Evolutionary conservation across 179 eudicot genomes (phyloP).

Genomic region (Beta corolliflora): DNA sequence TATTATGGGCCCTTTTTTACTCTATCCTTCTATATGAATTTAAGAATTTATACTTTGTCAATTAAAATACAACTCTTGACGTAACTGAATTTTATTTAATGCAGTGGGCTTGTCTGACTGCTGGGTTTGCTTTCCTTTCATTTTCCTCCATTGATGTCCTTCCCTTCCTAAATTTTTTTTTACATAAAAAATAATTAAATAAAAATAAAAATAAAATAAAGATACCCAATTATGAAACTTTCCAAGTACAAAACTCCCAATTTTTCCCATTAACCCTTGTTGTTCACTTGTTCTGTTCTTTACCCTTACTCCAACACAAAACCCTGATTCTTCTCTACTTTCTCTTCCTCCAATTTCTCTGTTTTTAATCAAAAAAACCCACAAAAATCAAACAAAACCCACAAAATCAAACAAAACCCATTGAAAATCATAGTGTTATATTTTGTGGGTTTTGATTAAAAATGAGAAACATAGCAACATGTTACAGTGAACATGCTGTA

Average conservation of each 20-base stretch:
- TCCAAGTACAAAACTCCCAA: conserved; percentile 26
- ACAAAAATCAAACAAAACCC: neutral
- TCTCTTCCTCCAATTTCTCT: neutral
- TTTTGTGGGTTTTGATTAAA: neutral
- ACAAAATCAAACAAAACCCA: conserved; percentile 3
- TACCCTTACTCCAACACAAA: conserved; percentile 20
- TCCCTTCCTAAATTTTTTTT: neutral
- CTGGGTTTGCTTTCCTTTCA: conserved; percentile 19
- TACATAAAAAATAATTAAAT: neutral
- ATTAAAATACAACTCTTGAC: neutral
- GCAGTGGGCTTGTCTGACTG: conserved; percentile 20
- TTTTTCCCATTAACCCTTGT: conserved; percentile 13
- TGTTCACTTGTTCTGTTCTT: neutral
- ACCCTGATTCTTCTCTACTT: conserved; percentile 23
- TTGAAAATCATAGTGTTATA: neutral
- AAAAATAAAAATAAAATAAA: neutral
- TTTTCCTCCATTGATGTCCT: conserved; percentile 25
- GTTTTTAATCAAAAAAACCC: no score
- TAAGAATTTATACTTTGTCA: neutral
- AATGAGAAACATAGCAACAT: conserved; percentile 58
- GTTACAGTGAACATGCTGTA: conserved; percentile 78
- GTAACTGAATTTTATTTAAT: conserved; percentile 32
- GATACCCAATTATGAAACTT: conserved; percentile 27
- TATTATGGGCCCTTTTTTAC: neutral
- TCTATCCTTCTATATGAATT: neutral